These are phyloP conservation scores for Kluyveromyces marxianus DNA, from an alignment of 1,139 yeast species.

Conservation along the genomic window DNA sequence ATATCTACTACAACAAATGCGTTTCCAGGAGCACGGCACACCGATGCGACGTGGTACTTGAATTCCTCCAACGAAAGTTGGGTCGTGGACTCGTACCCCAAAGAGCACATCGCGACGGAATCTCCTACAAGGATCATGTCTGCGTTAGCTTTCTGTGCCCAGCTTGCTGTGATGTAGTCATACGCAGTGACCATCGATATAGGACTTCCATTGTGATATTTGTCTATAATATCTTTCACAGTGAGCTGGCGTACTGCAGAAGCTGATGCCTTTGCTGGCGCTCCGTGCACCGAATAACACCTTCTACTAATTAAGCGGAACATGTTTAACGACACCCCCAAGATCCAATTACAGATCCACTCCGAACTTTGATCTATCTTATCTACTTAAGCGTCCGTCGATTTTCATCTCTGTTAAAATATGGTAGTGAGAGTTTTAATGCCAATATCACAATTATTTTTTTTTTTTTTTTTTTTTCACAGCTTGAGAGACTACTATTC, in stretches of 20 bases:
- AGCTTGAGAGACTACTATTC: no score
- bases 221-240: conserved; percentile 18
- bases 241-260: conserved; percentile 11
- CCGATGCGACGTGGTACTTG: conserved; percentile 68
- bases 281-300: conserved; percentile 13
- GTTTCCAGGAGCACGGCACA: conserved; percentile 56
- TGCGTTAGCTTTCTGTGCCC: conserved; percentile 61
- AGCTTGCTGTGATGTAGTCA: conserved; percentile 68
- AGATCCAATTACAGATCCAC: no score
- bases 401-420: no score
- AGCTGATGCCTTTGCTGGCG: background rate
- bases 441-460: no score
- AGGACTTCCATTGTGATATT: conserved; percentile 17
- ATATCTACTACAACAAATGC: conserved; percentile 79
- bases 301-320: background rate
- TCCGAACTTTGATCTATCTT: background rate
- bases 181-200: conserved; percentile 80
- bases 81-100: conserved; percentile 75
- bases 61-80: conserved; percentile 66
- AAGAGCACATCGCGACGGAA: conserved; percentile 84
- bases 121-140: conserved; percentile 84
- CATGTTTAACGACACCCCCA: background rate
- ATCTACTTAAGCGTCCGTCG: no score
- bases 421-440: no score
- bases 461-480: no score